Evolutionary conservation across 2,329 filamentous ascomycete genomes (phyloP).

Genomic region (Aspergillus glaucus): DNA sequence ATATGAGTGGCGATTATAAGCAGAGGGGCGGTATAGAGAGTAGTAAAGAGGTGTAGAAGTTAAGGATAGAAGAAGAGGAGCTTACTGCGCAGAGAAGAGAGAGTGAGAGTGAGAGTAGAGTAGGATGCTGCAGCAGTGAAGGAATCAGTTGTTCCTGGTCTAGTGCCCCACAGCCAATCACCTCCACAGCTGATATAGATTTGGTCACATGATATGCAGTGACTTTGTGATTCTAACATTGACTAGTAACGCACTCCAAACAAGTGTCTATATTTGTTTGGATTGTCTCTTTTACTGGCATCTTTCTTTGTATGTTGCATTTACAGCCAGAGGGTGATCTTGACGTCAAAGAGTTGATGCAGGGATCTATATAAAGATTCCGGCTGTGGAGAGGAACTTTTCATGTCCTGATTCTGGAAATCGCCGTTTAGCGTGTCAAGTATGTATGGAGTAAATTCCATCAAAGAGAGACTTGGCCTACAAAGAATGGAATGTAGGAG

Average conservation of each 20-base stretch:
- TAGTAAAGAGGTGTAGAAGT: background rate
- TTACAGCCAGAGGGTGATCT: background rate
- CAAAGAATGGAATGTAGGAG: too few relatives aligned
- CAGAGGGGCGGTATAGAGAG: background rate
- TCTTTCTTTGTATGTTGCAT: background rate
- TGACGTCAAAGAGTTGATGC: background rate
- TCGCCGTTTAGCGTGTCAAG: background rate
- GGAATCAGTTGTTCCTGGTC: slow-evolving; percentile 4
- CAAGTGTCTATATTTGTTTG: too few relatives aligned
- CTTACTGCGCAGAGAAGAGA: background rate
- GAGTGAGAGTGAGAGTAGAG: background rate
- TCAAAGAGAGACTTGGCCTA: too few relatives aligned
- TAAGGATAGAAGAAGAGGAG: slow-evolving; percentile 1
- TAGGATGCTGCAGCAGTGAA: slow-evolving; percentile 1
- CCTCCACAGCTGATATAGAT: slow-evolving; percentile 1
- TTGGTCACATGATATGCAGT: background rate
- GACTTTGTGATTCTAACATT: background rate
- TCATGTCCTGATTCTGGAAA: background rate
- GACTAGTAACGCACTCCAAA: too few relatives aligned
- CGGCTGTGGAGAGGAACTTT: background rate
- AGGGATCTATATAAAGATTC: background rate
- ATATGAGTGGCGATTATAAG: background rate
- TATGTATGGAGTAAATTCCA: too few relatives aligned
- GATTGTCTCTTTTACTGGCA: background rate
- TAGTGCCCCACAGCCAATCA: slow-evolving; percentile 16